Evolutionary conservation across 1,284 basidiomycete genomes (phyloP).

Genomic region (Trametes polyzona): DNA sequence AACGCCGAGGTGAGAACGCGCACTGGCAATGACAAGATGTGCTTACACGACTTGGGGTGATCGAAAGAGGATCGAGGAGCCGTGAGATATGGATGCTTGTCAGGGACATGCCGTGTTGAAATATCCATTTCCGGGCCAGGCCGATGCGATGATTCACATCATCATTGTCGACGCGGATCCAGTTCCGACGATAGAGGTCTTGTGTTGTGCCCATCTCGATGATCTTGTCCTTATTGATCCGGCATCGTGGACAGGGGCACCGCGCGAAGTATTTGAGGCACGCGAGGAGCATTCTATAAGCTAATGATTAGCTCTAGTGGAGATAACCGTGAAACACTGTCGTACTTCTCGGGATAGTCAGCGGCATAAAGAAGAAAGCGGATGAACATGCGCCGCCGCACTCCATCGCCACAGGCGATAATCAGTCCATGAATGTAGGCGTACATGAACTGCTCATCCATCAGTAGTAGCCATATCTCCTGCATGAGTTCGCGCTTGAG

Average conservation of each 20-base stretch:
- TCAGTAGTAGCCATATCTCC: slow-evolving; percentile 23
- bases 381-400: slow-evolving; percentile 26
- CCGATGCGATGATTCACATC: background rate
- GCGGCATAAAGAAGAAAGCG: slow-evolving; percentile 35
- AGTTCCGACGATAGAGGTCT: background rate
- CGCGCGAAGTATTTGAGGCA: slow-evolving; percentile 22
- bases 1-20: background rate
- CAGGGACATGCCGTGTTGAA: slow-evolving; percentile 2
- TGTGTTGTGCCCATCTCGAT: slow-evolving; percentile 6
- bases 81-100: background rate
- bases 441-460: slow-evolving; percentile 29
- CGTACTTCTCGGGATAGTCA: slow-evolving; percentile 38
- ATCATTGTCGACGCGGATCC: background rate
- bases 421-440: slow-evolving; percentile 32
- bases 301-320: slow-evolving; percentile 26
- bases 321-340: slow-evolving; percentile 4
- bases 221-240: slow-evolving; percentile 25
- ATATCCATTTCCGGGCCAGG: slow-evolving; percentile 3
- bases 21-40: background rate
- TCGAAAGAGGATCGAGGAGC: background rate
- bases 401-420: slow-evolving; percentile 29
- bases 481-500: slow-evolving; percentile 31
- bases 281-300: slow-evolving; percentile 14
- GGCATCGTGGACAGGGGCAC: slow-evolving; percentile 38
- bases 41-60: background rate